These are phyloP conservation scores for Zopfia rhizophila DNA, from an alignment of 2,329 filamentous ascomycete species.

Conservation along the genomic window DNA sequence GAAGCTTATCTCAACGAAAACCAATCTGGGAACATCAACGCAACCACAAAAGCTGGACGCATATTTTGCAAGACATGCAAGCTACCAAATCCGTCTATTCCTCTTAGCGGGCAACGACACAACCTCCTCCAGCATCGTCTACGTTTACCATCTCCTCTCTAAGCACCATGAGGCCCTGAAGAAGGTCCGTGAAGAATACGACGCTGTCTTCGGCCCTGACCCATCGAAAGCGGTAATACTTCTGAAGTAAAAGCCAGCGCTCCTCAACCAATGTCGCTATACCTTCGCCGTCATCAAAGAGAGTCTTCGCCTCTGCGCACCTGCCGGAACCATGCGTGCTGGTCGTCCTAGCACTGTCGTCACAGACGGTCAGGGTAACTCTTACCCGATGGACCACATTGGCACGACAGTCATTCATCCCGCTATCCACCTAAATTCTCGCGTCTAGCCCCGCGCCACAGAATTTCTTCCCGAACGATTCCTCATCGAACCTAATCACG, in stretches of 20 bases:
- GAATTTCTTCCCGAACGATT: constrained; percentile 38
- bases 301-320: constrained; percentile 53
- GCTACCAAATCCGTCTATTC: constrained; percentile 46
- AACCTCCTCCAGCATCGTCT: constrained; percentile 28
- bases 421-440: constrained; percentile 14
- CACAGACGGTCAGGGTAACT: constrained; percentile 2
- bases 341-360: constrained; percentile 10
- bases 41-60: constrained; percentile 16
- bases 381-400: constrained; percentile 20
- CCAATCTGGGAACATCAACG: background rate
- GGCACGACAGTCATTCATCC: constrained; percentile 6
- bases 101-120: constrained; percentile 56
- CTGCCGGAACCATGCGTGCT: constrained; percentile 45
- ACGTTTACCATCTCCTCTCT: constrained; percentile 13
- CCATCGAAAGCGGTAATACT: background rate
- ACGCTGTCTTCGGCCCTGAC: constrained; percentile 58
- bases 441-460: constrained; percentile 29
- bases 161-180: constrained; percentile 4
- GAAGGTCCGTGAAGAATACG: constrained; percentile 56
- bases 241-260: constrained; percentile 19
- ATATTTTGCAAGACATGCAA: constrained; percentile 15
- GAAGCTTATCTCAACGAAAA: constrained; percentile 14
- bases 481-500: constrained; percentile 11
- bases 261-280: constrained; percentile 35
- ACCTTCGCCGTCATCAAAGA: constrained; percentile 41